These are phyloP conservation scores for Eucalyptus pauciflora DNA, from an alignment of 345 rosid species.

Conservation along the genomic window DNA sequence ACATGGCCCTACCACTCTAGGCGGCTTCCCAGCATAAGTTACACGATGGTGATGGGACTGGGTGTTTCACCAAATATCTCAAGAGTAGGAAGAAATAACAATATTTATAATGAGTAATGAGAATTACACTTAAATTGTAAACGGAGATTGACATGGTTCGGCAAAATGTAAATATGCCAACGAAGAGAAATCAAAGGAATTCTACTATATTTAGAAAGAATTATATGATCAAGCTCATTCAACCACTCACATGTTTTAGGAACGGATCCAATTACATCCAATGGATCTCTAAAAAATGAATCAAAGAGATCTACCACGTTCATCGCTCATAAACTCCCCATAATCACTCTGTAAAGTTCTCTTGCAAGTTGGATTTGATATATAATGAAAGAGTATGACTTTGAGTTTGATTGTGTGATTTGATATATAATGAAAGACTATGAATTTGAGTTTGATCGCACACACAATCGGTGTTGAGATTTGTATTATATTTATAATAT, in stretches of 20 bases:
- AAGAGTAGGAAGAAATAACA: background rate
- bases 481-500: too few species aligned
- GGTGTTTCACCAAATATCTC: background rate
- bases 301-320: background rate
- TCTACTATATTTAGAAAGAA: background rate
- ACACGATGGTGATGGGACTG: background rate
- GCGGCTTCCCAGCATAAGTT: background rate
- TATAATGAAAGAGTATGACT: background rate
- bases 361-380: background rate
- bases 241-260: background rate
- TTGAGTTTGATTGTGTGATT: too few species aligned
- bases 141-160: background rate
- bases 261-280: background rate
- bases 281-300: too few species aligned
- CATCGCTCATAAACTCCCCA: background rate
- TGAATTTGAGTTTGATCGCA: too few species aligned
- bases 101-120: background rate
- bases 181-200: background rate
- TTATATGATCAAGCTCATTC: background rate
- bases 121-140: background rate
- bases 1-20: background rate
- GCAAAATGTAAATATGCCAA: background rate
- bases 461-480: too few species aligned
- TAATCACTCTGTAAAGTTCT: background rate
- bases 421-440: background rate